phyloP scores from a whole-genome alignment of 441 rosid genomes.

The Arabidopsis hybrid region DNA sequence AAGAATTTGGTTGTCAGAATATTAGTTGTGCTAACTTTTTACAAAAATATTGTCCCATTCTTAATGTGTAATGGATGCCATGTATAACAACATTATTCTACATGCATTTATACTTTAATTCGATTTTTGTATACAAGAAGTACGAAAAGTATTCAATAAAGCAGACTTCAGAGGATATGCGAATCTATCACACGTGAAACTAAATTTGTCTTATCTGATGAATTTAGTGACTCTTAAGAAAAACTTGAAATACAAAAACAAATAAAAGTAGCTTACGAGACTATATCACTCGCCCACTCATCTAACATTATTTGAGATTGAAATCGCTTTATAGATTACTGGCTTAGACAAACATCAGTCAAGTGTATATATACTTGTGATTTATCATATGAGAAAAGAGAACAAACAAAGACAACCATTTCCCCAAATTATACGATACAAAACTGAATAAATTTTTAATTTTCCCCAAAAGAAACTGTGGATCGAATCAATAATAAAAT shows the following conservation, averaged over 20 bases:
- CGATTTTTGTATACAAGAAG: constrained; percentile 12
- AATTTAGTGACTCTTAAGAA: background rate
- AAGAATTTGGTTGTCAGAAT: background rate
- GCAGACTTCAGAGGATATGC: constrained; percentile 27
- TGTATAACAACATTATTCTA: constrained; percentile 35
- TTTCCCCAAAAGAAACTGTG: background rate
- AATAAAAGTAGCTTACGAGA: constrained; percentile 21
- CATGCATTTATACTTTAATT: constrained; percentile 7
- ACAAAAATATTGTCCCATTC: background rate
- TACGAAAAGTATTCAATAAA: constrained; percentile 24
- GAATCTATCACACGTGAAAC: constrained; percentile 32
- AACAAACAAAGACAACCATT: no score
- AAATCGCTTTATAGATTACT: no score
- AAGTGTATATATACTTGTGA: no score
- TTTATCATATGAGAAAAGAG: no score
- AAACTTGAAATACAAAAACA: background rate
- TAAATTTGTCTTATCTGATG: constrained; percentile 22
- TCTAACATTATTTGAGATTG: background rate
- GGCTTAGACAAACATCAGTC: no score
- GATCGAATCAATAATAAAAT: background rate
- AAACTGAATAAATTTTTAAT: background rate
- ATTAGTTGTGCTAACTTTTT: constrained; percentile 4
- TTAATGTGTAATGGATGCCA: constrained; percentile 33
- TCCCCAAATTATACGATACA: background rate
- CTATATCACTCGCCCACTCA: background rate